Conservation (phyloP, 495 filamentous ascomycete genomes). For the Glutinoglossum americanum region DNA sequence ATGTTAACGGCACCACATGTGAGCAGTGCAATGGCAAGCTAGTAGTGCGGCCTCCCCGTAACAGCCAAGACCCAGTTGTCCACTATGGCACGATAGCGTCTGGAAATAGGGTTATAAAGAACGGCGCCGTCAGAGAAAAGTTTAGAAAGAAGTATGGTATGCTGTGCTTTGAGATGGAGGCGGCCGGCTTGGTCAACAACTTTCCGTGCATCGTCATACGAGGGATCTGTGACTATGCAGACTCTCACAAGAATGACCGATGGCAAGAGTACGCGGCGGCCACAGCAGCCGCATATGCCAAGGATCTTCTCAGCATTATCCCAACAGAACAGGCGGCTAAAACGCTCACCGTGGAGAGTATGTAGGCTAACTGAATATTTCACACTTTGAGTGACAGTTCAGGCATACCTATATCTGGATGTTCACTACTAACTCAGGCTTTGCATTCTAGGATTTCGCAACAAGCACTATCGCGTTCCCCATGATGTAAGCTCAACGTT, state of each 20-base stretch:
- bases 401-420: neutral
- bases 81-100: neutral
- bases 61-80: neutral
- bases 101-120: neutral
- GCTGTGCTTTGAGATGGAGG: neutral
- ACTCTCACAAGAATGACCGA: neutral
- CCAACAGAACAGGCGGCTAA: neutral
- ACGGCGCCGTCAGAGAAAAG: neutral
- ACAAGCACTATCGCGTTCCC: neutral
- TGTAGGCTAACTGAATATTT: neutral
- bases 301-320: neutral
- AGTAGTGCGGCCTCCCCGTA: neutral
- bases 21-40: neutral
- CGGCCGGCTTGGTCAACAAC: neutral
- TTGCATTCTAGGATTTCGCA: neutral
- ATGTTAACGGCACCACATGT: neutral
- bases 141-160: neutral
- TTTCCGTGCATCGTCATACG: neutral
- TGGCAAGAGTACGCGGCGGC: constrained; percentile 2
- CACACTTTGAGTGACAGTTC: neutral
- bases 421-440: neutral
- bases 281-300: neutral
- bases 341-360: neutral
- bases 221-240: neutral
- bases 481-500: neutral